Evolutionary conservation across 2,329 filamentous ascomycete species (phyloP), one percentile per base, ranked within the genome.

Genomic region (Dothideomycetes sp.): DNA sequence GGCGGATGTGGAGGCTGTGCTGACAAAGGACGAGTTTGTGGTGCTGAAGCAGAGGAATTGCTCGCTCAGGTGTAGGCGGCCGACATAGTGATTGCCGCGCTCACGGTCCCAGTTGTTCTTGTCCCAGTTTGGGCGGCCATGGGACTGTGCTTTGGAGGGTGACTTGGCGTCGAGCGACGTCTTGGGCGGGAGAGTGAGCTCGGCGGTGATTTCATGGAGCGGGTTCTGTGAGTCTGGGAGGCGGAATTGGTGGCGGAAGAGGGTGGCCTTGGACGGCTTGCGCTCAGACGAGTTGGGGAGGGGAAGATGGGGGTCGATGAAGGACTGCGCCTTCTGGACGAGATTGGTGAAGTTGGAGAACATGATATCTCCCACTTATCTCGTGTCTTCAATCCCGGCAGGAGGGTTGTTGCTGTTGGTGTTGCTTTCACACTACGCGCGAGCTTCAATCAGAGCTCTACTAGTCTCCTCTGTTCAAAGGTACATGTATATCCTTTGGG

Each of bases 41-140:
- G 91, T 95, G 0, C 88, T 95, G 68, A 98, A 98, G 70, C 88
- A 96, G 52, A 98, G 78, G 63, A 84, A 98, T 51, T 84, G 77
- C 65, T 98, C 89, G 60, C 87, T 95, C 47, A 98, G 69, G 59
- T 98, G 89, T 38, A 98, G 75, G 61, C 88, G 88, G 37, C 91
- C 91, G 17, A 81, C 79, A 66, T 98, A 96, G 57, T 88, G 84
- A 19, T 52, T 55, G 9, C 58, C 57, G n/a, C 55, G 45, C 63
- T 83, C 94, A 40, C 64, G 51, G 42, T 73, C 70, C 57, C 57
- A 59, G 49, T 75, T 75, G 47, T 80, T 74, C 60, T 79, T 79
- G 51, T 85, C 83, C 45, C 81, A 79, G 36, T 54, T 57, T 37
- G 58, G 57, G 44, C 52, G 50, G 44, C 53, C 49, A 12, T 42